Evolutionary conservation across 129 eudicot species (phyloP).

Genomic region (Escallonia herrerae): DNA sequence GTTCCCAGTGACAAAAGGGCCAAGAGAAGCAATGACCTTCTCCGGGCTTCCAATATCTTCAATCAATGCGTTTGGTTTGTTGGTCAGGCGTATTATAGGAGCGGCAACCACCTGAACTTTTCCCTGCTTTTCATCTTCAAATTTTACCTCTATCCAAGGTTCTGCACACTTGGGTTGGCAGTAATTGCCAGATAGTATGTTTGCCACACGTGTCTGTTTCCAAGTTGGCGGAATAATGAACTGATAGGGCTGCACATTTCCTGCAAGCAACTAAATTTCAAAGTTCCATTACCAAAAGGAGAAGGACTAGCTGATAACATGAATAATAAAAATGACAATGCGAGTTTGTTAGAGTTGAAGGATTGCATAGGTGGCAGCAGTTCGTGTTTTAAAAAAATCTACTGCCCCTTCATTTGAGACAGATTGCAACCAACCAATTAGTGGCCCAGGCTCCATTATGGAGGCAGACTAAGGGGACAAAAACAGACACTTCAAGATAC

Average conservation of each 20-base stretch:
- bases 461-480: too few relatives aligned
- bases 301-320: neutral
- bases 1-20: conserved; percentile 96
- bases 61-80: conserved; percentile 85
- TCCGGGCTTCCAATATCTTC: conserved; percentile 99
- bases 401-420: too few relatives aligned
- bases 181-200: conserved; percentile 92
- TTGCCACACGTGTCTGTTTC: conserved; percentile 88
- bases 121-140: conserved; percentile 91
- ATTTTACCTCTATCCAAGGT: conserved; percentile 99
- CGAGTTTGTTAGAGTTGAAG: too few relatives aligned
- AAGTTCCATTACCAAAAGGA: conserved; percentile 50
- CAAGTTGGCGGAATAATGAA: conserved; percentile 84
- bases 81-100: conserved; percentile 85
- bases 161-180: conserved; percentile 99
- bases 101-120: conserved; percentile 96
- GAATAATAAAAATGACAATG: too few relatives aligned
- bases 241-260: conserved; percentile 94
- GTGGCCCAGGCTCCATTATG: too few relatives aligned
- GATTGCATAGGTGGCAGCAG: too few relatives aligned
- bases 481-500: too few relatives aligned
- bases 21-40: conserved; percentile 83
- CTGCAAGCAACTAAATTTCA: conserved; percentile 73
- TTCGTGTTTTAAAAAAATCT: too few relatives aligned
- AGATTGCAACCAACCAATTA: too few relatives aligned